Evolutionary conservation across 805 yeast genomes (phyloP), one percentile per base, ranked within the genome.

Genomic region (Hanseniaspora guilliermondii): DNA sequence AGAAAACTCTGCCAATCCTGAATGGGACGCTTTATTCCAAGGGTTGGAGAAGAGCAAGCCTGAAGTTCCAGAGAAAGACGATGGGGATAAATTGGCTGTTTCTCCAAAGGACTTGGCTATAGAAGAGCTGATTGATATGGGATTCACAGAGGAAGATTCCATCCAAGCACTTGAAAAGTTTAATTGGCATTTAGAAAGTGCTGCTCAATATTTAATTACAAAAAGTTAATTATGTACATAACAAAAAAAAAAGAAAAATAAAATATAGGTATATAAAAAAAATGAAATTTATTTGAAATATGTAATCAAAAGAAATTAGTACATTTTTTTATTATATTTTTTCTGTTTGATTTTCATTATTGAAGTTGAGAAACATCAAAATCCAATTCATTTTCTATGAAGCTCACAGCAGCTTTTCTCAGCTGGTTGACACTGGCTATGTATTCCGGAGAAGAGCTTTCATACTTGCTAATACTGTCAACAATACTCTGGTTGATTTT

Each of bases 1-100:
- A 16, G 53, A 53, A 9, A 62, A 62, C 57, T 68, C 62, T 56
- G 70, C 67, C 32, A 76, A 73, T 53, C 95, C 87, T 62, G 97
- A 88, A 66, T 88, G 97, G 97, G 96, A 88, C 63, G 89, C 87
- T 69, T 76, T 88, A 25, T 88, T 88, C 70, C 91, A 94, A 3
- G 95, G 94, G 0, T 85, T 86, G 65, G 89, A 91, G 17, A 83
- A 44, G 17, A 45, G 55, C 24, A 53, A 53, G 14, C 56, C 54
- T 27, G 45, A 54, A 24, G 56, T 58, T 12, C 59, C 56, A 27
- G 56, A 58, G 14, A 56, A 52, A 6, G 54, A 56, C 21, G 54
- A 8, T 1, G 3, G 17, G 7, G 38, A 47, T 25, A 64, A 62
- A n/a, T 58, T 69, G 54, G 74, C 74, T 0, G 68, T 73, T 0